Evolutionary conservation across 495 filamentous ascomycete genomes (phyloP), one percentile per base, ranked within the genome.

Genomic region (Aspergillus avenaceus): DNA sequence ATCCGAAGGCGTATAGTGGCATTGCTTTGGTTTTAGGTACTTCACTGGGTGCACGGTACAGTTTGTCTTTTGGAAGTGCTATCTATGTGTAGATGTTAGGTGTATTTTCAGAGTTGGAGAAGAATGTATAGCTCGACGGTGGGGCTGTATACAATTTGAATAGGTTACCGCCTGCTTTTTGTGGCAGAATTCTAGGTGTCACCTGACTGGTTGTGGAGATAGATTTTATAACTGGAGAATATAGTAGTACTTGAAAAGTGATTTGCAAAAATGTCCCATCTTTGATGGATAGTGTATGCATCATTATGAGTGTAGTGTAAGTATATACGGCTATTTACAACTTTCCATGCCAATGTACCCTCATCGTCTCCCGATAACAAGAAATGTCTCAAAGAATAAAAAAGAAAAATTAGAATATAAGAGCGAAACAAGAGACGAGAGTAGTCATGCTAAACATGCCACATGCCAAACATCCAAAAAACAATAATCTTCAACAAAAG

Each of bases 1-100:
- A 97, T 27, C 93, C 93, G 54, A 96, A 82, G n/a, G 90, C 84
- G 61, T 84, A 89, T 36, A 96, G 72, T 40, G 61, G 69, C 70
- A 75, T 72, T 4, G 29, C 3, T 6, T 16, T 16, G 2, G 14
- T 13, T 36, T 16, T 36, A 2, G 2, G 18, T 36, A 1, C 1
- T 13, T n/a, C 14, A 32, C 29, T 32, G 14, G n/a, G 29, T 13
- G 14, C 11, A 13, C n/a, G n/a, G n/a, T 31, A 9, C 3, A 2
- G 28, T 3, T 31, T 31, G 28, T 3, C n/a, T 8, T 31, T 31
- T n/a, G n/a, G n/a, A n/a, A n/a, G n/a, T n/a, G n/a, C n/a, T n/a
- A n/a, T 8, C 28, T 31, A 11, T 11, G 28, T 31, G 8, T 9
- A 9, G 2, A 9, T 31, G n/a, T 8, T 31, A 8, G 28, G 28